Evolutionary conservation across 148 eudicot species (phyloP), one percentile per base, ranked within the genome.

Genomic region (Rhododendron molle): DNA sequence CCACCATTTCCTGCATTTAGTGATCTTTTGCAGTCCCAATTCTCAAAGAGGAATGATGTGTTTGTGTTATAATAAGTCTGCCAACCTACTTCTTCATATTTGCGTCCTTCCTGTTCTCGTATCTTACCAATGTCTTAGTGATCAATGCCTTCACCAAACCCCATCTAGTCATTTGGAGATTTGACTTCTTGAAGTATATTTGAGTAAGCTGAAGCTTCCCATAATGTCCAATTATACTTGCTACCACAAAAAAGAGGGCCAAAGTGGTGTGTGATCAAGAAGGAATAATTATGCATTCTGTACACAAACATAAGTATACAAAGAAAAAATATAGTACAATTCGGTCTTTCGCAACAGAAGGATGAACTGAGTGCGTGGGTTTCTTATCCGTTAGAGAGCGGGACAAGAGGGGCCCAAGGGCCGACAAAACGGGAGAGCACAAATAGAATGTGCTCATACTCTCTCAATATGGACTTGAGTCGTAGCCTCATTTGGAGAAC

Each of bases 81-180:
- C 30, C 77, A 46, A 67, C 54, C 85, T 15, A 83, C 76, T 40
- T 62, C 76, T 62, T 44, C 71, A 52, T 83, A 83, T 32, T 43
- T 26, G 77, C 58, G 77, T 62, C 46, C 34, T 82, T 82, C 20
- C 12, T 82, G 32, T 40, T 58, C 34, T 23, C 50, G 62, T 21
- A 56, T 58, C 73, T 82, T 23, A 38, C 46, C 85, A 69, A 44
- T 69, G 49, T 67, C 54, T 44, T 44, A 3, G 56, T 44, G 56
- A 67, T 83, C 58, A 65, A 83, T 83, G 76, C 56, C 85, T 82
- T 40, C 56, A 43, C 84, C 76, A 40, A 82, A 82, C 84, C 21
- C 84, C 62, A 30, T 6, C 26, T 32, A 21, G 49, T 23, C 52
- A 20, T 77, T 58, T 77, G 80, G 80, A 77, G 16, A 43, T 76